Conservation (phyloP, 176 grass and related monocot genomes). For the Lolium perenne region DNA sequence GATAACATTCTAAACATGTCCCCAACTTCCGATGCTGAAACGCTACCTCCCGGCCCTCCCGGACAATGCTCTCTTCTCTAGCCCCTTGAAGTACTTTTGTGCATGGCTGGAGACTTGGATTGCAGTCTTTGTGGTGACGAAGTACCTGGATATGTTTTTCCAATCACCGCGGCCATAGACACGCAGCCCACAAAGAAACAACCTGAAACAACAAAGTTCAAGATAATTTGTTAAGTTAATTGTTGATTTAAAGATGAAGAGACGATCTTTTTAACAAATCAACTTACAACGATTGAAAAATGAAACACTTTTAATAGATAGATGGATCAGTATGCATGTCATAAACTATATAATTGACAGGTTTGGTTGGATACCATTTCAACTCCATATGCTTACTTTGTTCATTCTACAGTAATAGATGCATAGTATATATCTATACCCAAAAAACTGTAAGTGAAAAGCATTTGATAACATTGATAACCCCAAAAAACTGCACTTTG, state of each 20-base stretch:
- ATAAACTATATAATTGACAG: background rate
- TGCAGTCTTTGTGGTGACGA: constrained; percentile 4
- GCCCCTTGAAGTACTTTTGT: constrained; percentile 30
- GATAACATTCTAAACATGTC: background rate
- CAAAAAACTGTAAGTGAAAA: background rate
- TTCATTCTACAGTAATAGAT: no score
- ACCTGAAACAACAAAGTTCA: background rate
- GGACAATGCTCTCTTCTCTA: background rate
- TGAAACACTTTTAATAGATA: no score
- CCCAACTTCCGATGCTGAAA: background rate
- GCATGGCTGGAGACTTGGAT: constrained; percentile 27
- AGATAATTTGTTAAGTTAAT: background rate
- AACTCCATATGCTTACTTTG: background rate
- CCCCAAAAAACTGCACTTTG: background rate
- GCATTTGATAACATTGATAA: background rate
- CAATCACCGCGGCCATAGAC: background rate
- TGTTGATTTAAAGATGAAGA: background rate
- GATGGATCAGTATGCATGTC: no score
- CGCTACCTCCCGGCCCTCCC: background rate
- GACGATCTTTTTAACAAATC: background rate
- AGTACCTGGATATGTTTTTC: constrained; percentile 26
- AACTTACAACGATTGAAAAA: background rate
- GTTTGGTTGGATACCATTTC: background rate
- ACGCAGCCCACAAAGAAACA: background rate
- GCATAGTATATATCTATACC: background rate